phyloP scores from a whole-genome alignment of 2,329 filamentous ascomycete species.

The Nakataea oryzae region DNA sequence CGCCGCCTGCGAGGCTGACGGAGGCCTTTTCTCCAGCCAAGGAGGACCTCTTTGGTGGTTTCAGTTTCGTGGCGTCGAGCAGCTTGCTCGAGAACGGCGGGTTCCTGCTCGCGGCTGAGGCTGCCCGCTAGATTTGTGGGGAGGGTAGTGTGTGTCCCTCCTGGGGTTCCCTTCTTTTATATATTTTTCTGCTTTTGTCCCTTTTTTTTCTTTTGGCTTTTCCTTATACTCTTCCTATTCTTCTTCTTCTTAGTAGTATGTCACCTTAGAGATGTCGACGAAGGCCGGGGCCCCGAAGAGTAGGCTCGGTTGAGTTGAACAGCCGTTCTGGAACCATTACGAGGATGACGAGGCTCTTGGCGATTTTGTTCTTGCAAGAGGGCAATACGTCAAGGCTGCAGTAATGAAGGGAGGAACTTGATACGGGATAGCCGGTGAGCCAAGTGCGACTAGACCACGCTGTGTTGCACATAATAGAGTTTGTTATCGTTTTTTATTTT shows the following conservation, averaged over 20 bases:
- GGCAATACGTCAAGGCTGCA: no score
- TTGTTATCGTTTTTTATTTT: neutral
- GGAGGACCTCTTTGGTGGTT: constrained; percentile 52
- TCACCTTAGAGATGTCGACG: no score
- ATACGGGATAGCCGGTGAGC: neutral
- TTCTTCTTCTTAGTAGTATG: no score
- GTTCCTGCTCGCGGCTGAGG: constrained; percentile 1
- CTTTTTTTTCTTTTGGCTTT: neutral
- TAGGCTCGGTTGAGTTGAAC: no score
- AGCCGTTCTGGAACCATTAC: no score
- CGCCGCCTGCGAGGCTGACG: constrained; percentile 17
- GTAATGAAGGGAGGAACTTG: neutral
- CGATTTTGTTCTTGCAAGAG: no score
- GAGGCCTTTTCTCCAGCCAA: constrained; percentile 16
- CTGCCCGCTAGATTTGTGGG: neutral
- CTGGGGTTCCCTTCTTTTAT: no score
- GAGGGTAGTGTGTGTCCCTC: no score
- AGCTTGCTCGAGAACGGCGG: constrained; percentile 41
- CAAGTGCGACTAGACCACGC: neutral
- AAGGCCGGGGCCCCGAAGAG: no score
- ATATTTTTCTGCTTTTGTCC: no score
- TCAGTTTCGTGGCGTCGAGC: constrained; percentile 51
- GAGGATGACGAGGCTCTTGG: no score
- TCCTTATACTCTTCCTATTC: neutral
- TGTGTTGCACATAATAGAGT: neutral